phyloP scores from a whole-genome alignment of 2,329 filamentous ascomycete genomes.

The Xylariales sp. region DNA sequence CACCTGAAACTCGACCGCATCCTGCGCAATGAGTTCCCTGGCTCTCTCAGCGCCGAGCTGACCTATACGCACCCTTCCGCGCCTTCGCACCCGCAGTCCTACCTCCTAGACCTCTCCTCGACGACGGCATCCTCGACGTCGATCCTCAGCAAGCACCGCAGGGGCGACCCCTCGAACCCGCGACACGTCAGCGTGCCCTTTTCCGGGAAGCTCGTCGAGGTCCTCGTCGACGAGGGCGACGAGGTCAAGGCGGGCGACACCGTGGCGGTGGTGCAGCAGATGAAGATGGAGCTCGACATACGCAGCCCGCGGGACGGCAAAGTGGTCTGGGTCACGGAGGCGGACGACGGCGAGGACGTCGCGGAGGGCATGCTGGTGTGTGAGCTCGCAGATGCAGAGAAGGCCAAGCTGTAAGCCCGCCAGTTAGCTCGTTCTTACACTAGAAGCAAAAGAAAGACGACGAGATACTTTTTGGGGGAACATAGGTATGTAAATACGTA shows the following conservation, averaged over 20 bases:
- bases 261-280: conserved; percentile 57
- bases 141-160: conserved; percentile 37
- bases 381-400: too few species aligned
- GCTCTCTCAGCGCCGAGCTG: conserved; percentile 48
- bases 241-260: conserved; percentile 43
- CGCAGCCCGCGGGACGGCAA: conserved; percentile 41
- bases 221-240: conserved; percentile 50
- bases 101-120: conserved; percentile 3
- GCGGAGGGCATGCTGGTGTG: conserved; percentile 46
- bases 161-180: conserved; percentile 43
- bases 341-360: conserved; percentile 50
- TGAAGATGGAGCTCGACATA: conserved; percentile 68
- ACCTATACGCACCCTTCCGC: conserved; percentile 36
- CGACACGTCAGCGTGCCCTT: conserved; percentile 53
- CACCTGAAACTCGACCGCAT: conserved; percentile 51
- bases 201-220: conserved; percentile 54
- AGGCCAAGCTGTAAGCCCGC: too few species aligned
- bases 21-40: conserved; percentile 56
- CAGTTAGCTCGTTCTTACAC: too few species aligned
- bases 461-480: too few species aligned
- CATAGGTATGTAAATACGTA: too few species aligned
- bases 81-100: not conserved
- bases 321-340: conserved; percentile 47
- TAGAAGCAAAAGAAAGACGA: too few species aligned
- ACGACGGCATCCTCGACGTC: conserved; percentile 35